Evolutionary conservation across 1,284 basidiomycete genomes (phyloP), one percentile per base, ranked within the genome.

Genomic region (Ceratobasidium sp.): DNA sequence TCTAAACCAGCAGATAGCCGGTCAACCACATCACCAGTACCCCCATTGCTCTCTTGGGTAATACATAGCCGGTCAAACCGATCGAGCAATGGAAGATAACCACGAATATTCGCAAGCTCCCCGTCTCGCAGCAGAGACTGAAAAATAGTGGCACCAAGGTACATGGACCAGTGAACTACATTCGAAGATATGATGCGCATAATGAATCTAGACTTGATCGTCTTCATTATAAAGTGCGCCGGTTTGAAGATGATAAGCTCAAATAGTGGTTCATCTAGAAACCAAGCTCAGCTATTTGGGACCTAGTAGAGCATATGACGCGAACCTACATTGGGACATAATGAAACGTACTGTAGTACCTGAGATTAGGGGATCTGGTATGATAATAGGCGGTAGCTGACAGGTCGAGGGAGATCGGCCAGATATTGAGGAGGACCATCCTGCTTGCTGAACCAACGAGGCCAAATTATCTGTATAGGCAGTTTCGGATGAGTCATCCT

Each of bases 141-240:
- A 26, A 61, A 46, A 1, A 45, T 61, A 4, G 2, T 14, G 2
- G 59, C 59, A 4, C 59, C 59, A 23, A 61, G 21, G 23, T 61
- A 61, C 39, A 6, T 61, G 41, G 59, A 45, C 59, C 59, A 61
- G 43, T 61, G 59, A 3, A 41, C 41, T n/a, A 61, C 6, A 18
- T n/a, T 30, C 2, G 41, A 61, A 10, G 39, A 21, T 30, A 21
- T 16, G 39, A 61, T 16, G 3, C n/a, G 41, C 18, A 18, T 16
- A 12, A 61, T 23, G 12, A 61, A 18, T 14, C 23, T 45, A 2
- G 18, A 5, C 16, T 26, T 34, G 21, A 46, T 5, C 6, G 30
- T 2, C 1, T 46, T 46, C 18, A 9, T 6, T 14, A 8, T n/a
- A n/a, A 28, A 3, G 1, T 28, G 23, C 8, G 3, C 21, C 21